Conservation (phyloP, 202 grass and related monocot genomes). For the Setaria italica region DNA sequence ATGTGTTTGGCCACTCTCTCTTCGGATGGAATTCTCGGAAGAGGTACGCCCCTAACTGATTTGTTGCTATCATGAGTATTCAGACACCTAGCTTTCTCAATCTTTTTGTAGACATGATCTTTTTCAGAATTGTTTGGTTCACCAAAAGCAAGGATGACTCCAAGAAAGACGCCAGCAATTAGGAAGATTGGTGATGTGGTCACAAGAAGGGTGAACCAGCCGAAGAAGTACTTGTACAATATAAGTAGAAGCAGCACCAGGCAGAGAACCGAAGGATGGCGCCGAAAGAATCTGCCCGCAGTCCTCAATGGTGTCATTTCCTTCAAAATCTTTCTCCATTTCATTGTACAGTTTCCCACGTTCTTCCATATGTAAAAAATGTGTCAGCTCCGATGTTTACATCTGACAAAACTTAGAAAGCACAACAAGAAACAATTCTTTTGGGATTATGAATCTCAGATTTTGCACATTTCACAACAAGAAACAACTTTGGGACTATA, state of each 20-base stretch:
- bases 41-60: constrained; percentile 5
- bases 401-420: constrained; percentile 17
- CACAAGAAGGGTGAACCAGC: constrained; percentile 60
- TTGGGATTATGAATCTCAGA: neutral
- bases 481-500: too few species aligned
- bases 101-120: constrained; percentile 49
- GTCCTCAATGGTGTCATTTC: constrained; percentile 35
- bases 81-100: constrained; percentile 22
- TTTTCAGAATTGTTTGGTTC: constrained; percentile 65
- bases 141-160: constrained; percentile 62
- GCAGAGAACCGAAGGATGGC: constrained; percentile 57
- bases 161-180: constrained; percentile 75
- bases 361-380: constrained; percentile 22
- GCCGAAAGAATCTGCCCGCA: constrained; percentile 31
- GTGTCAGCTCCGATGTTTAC: neutral
- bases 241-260: constrained; percentile 59
- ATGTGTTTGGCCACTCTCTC: constrained; percentile 18
- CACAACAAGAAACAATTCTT: neutral
- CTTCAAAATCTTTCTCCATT: constrained; percentile 35
- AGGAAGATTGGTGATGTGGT: constrained; percentile 64
- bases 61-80: constrained; percentile 22
- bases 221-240: constrained; percentile 67
- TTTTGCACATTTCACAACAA: neutral
- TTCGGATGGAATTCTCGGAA: constrained; percentile 34
- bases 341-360: constrained; percentile 28